Conservation (phyloP, 371 early-diverging fungal species). For the Mortierella sp. region DNA sequence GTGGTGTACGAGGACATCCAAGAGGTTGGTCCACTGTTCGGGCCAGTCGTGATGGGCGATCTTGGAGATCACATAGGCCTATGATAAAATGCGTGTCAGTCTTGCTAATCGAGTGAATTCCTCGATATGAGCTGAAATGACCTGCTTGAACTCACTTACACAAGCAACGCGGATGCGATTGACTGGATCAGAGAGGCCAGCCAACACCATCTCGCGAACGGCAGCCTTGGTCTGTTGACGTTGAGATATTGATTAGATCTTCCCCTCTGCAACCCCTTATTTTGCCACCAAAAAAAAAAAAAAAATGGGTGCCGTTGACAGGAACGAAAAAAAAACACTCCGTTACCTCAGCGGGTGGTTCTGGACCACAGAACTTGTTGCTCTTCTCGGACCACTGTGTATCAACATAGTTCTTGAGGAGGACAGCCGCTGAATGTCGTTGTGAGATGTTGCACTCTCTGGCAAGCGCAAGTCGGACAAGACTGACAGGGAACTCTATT, state of each 20-base stretch:
- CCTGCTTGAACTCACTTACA: conserved; percentile 25
- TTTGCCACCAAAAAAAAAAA: conserved; percentile 15
- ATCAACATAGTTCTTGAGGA: conserved; percentile 80
- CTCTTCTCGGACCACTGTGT: conserved; percentile 80
- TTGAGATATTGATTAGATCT: neutral
- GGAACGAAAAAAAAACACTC: neutral
- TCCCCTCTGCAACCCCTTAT: neutral
- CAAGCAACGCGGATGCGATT: conserved; percentile 48
- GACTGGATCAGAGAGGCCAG: conserved; percentile 52
- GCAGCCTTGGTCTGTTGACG: conserved; percentile 39
- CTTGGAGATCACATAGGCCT: conserved; percentile 87
- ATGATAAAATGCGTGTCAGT: neutral
- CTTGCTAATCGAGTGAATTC: neutral
- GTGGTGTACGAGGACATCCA: conserved; percentile 78
- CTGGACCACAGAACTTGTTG: conserved; percentile 63
- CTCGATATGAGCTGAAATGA: too few relatives aligned
- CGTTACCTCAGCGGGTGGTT: conserved; percentile 49
- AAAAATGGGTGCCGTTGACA: neutral
- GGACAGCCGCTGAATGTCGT: conserved; percentile 82
- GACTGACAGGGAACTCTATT: conserved; percentile 71
- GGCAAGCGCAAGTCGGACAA: conserved; percentile 74
- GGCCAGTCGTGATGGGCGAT: conserved; percentile 95
- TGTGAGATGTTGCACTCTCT: conserved; percentile 71
- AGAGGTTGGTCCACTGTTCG: conserved; percentile 93
- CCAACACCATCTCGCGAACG: conserved; percentile 50